Evolutionary conservation across 2,329 filamentous ascomycete species (phyloP).

Genomic region (Arachnomyces sp.): DNA sequence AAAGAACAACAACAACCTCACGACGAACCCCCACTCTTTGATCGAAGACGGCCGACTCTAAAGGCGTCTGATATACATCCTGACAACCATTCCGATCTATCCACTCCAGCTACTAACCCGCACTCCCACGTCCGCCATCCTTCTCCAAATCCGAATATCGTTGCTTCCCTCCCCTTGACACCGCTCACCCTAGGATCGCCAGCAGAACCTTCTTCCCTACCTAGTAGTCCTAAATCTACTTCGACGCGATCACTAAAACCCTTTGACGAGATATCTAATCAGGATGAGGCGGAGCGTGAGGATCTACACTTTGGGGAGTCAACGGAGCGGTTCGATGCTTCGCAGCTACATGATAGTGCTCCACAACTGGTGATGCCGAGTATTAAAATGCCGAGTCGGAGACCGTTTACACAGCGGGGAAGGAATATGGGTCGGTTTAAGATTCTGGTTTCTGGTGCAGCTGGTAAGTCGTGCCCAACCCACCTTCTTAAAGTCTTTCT

Average conservation of each 20-base stretch:
- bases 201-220: slow-evolving; percentile 42
- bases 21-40: no score
- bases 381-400: slow-evolving; percentile 77
- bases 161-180: slow-evolving; percentile 37
- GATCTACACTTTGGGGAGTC: slow-evolving; percentile 48
- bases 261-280: slow-evolving; percentile 49
- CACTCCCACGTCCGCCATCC: no score
- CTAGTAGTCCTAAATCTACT: slow-evolving; percentile 52
- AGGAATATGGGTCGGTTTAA: slow-evolving; percentile 79
- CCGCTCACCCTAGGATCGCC: slow-evolving; percentile 40
- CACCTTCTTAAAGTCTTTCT: slow-evolving; percentile 12
- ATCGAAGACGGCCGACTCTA: no score
- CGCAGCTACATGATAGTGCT: slow-evolving; percentile 29
- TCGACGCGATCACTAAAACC: slow-evolving; percentile 51
- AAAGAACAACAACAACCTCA: slow-evolving; percentile 3
- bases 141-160: slow-evolving; percentile 12
- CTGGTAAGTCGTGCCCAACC: slow-evolving; percentile 45
- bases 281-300: slow-evolving; percentile 49
- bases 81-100: no score
- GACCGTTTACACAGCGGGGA: slow-evolving; percentile 82
- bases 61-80: no score
- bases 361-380: slow-evolving; percentile 97
- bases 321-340: slow-evolving; percentile 32
- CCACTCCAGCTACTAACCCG: no score
- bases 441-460: slow-evolving; percentile 73